Base-by-base conservation (phyloP, 1,284 basidiomycete species). In the Rhodotorula sp. region DNA sequence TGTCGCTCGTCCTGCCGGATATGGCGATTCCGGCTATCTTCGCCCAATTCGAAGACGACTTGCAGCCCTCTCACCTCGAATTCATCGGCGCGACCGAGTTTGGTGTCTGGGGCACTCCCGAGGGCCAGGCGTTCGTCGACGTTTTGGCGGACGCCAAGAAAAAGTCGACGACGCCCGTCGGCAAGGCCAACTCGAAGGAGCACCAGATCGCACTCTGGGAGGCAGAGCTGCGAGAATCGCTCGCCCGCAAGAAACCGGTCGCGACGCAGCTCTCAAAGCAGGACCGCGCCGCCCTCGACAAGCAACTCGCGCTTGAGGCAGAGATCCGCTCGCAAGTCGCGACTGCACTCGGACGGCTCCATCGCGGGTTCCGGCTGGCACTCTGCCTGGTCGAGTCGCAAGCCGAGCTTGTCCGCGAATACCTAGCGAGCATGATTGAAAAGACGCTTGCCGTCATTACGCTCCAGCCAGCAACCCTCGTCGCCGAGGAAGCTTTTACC, bases 181-280 rank as follows among this genome's bases (percentile, higher is more conserved):
- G 69, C 49, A 71, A 71, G 51, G 45, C 60, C 65, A 75, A 73
- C 61, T 89, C 91, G 48, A 95, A 95, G 76, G 89, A 88, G 71
- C 87, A 90, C 20, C 91, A 91, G 57, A 89, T 94, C 37, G 88
- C 91, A 20, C 89, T 91, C 77, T 98, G 94, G 94, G 95, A 98
- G 75, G 89, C 88, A 44, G 93, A 97, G 73, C 83, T 95, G n/a
- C 87, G 93, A 17, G 89, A 90, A 76, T 87, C 89, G 0, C 83
- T 96, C 0, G 89, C 90, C 12, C 86, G 83, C 71, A 95, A 95
- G 82, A 90, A 84, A 76, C 79, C 81, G 69, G 83, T 68, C 60
- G 74, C 67, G 10, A 67, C 74, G 7, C 63, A 69, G 48, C 80
- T 96, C 5, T 91, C 90, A 3, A 96, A 94, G 79, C 88, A 90